phyloP scores from a whole-genome alignment of 2,329 filamentous ascomycete genomes.

The Aspergillus sclerotialis region DNA sequence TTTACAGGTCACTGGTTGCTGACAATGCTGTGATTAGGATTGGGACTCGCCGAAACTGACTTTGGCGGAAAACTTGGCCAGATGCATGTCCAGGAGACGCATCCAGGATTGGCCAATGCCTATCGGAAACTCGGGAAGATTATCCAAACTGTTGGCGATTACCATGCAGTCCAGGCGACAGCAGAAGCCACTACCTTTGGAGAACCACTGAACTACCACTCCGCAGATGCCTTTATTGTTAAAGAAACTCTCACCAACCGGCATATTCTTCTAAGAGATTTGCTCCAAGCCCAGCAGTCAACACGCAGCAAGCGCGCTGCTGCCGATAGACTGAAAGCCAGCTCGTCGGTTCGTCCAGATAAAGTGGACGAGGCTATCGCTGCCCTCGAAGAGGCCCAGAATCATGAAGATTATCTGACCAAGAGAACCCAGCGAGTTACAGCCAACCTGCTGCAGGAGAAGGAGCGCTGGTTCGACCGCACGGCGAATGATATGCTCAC shows the following conservation, averaged over 20 bases:
- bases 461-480: constrained; percentile 81
- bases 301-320: constrained; percentile 77
- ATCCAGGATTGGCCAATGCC: constrained; percentile 77
- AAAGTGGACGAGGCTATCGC: constrained; percentile 98
- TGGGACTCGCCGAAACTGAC: constrained; percentile 86
- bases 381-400: constrained; percentile 78
- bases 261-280: constrained; percentile 89
- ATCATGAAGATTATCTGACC: constrained; percentile 70
- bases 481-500: constrained; percentile 77
- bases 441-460: constrained; percentile 78
- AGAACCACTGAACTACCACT: constrained; percentile 91
- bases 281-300: constrained; percentile 80
- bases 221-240: constrained; percentile 91
- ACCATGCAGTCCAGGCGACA: constrained; percentile 91
- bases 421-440: constrained; percentile 88
- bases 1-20: neutral
- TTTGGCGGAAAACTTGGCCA: constrained; percentile 82
- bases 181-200: constrained; percentile 92
- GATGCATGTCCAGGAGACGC: constrained; percentile 85
- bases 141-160: constrained; percentile 89
- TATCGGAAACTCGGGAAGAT: constrained; percentile 93
- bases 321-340: constrained; percentile 80
- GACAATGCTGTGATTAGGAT: constrained; percentile 59
- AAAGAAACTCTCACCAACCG: constrained; percentile 98
- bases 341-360: constrained; percentile 78